phyloP scores from a whole-genome alignment of 352 stramenopile genomes.

The Elongisporangium prolatum region DNA sequence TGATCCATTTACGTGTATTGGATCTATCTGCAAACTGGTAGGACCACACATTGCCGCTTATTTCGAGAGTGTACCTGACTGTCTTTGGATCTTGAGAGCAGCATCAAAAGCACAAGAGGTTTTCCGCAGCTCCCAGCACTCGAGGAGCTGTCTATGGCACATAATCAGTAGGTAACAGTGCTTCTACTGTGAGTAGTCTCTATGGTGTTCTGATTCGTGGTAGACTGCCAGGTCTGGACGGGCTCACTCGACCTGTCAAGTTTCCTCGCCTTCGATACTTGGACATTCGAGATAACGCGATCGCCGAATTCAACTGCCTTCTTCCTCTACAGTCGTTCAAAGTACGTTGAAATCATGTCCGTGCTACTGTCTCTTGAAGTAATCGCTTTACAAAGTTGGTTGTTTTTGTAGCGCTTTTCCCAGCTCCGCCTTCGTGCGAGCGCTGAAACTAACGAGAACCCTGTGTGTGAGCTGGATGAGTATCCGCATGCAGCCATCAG shows the following conservation, averaged over 20 bases:
- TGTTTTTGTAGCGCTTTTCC: slow-evolving; percentile 36
- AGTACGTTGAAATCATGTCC: slow-evolving; percentile 14
- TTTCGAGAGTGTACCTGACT: neutral
- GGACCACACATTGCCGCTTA: neutral
- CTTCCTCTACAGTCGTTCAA: slow-evolving; percentile 45
- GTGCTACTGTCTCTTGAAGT: neutral
- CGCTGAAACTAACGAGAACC: slow-evolving; percentile 52
- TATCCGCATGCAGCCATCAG: slow-evolving; percentile 48
- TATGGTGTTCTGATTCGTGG: neutral
- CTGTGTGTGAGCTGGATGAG: slow-evolving; percentile 51
- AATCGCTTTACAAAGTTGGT: neutral
- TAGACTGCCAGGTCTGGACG: slow-evolving; percentile 49
- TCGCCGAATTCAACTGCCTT: slow-evolving; percentile 33
- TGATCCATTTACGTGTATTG: slow-evolving; percentile 60
- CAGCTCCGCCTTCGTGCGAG: slow-evolving; percentile 58
- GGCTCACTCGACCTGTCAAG: slow-evolving; percentile 56
- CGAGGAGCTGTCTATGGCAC: slow-evolving; percentile 67
- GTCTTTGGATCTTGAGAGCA: slow-evolving; percentile 6
- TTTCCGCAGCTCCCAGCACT: slow-evolving; percentile 59
- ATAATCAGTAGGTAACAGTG: slow-evolving; percentile 44
- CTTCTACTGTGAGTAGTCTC: neutral
- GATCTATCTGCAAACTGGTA: slow-evolving; percentile 78
- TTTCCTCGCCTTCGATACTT: slow-evolving; percentile 67
- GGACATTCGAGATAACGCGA: slow-evolving; percentile 64
- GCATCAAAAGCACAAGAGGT: slow-evolving; percentile 44